Percentiles rank a stretch among this genome's conserved stretches.
phyloP scores from a whole-genome alignment of 495 filamentous ascomycete species.

The Penicillium psychrofluorescens region DNA sequence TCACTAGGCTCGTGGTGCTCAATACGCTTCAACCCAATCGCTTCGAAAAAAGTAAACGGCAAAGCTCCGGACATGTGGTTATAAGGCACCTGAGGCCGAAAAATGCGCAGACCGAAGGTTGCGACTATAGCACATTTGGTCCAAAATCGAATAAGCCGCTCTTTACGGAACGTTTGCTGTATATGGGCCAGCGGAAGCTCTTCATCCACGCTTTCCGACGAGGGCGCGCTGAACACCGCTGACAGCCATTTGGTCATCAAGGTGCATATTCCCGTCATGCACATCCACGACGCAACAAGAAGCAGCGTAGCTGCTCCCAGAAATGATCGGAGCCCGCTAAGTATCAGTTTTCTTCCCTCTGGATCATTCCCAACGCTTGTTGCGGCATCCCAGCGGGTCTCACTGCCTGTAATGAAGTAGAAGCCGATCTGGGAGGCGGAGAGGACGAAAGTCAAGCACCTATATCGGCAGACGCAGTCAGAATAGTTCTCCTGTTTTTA shows the following conservation, averaged over 20 bases:
- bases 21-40: neutral
- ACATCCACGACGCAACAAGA: constrained; percentile 6
- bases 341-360: constrained; percentile 15
- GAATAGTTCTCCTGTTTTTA: neutral
- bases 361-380: constrained; percentile 15
- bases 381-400: constrained; percentile 19
- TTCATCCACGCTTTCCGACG: constrained; percentile 1
- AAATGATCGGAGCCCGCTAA: constrained; percentile 16
- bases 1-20: neutral
- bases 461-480: constrained; percentile 2
- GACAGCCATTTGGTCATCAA: constrained; percentile 9
- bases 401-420: constrained; percentile 18
- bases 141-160: constrained; percentile 3
- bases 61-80: constrained; percentile 18
- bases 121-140: neutral
- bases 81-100: constrained; percentile 16
- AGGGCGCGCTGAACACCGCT: neutral
- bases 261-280: constrained; percentile 3
- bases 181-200: neutral
- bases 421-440: constrained; percentile 17
- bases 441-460: constrained; percentile 7
- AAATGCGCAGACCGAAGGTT: constrained; percentile 5
- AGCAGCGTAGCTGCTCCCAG: constrained; percentile 7
- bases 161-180: neutral
- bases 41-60: constrained; percentile 14